A percentile compares a stretch with the other conserved stretches of the same genome.
These are phyloP conservation scores for Centella asiatica DNA, from an alignment of 129 eudicot genomes.

Conservation along the genomic window DNA sequence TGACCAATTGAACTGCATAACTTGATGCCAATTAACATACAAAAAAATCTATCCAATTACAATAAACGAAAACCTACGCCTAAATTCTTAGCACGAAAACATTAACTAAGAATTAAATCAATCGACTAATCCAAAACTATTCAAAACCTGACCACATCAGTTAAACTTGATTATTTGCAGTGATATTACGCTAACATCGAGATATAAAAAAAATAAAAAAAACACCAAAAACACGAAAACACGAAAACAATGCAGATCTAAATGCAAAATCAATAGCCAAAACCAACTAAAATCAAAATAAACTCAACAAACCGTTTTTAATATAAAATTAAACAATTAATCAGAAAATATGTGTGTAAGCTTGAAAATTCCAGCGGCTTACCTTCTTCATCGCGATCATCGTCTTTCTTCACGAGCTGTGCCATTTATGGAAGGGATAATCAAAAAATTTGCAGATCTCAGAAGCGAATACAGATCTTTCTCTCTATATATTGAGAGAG, in stretches of 20 bases:
- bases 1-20: background rate
- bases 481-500: too few species aligned
- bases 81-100: too few species aligned
- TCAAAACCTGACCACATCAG: background rate
- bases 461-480: too few species aligned
- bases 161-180: background rate
- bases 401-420: conserved; percentile 79
- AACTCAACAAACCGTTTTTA: background rate
- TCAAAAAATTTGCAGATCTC: too few species aligned
- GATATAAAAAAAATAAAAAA: too few species aligned
- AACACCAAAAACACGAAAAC: background rate
- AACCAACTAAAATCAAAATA: background rate
- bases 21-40: too few species aligned
- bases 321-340: conserved; percentile 2
- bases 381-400: conserved; percentile 97
- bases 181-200: too few species aligned
- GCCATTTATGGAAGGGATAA: too few species aligned
- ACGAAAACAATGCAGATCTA: conserved; percentile 1
- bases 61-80: too few species aligned
- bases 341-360: background rate
- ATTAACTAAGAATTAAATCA: too few species aligned
- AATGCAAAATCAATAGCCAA: background rate
- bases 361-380: background rate
- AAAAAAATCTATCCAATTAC: background rate
- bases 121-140: too few species aligned